Evolutionary conservation across 805 yeast genomes (phyloP), one percentile per base, ranked within the genome.

Genomic region (Saccharomyces jurei): DNA sequence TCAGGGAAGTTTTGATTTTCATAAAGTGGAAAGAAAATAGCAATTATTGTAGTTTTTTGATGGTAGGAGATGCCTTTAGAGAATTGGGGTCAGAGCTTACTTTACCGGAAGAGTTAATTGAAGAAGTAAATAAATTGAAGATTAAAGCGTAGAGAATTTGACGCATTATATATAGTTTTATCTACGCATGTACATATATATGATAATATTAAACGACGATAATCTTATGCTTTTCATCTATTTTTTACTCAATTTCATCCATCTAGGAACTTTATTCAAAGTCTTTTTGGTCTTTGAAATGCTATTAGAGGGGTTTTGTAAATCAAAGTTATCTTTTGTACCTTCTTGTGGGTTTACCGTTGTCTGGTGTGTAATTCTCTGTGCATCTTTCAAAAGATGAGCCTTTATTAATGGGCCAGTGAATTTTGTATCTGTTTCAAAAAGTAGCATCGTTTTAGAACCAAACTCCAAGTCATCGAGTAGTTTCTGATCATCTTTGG

Each of bases 391-490:
- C 36, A 74, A 50, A 13, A 69, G 36, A 6, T 64, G 64, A 1
- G 51, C n/a, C 52, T 70, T 71, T 48, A 75, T 57, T 51, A 60
- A 70, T 1, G 66, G 63, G 0, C 67, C 68, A 2, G 57, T 55
- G 2, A 55, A 53, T 4, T 58, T 50, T 10, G 48, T 28, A 14
- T 48, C 48, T 5, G 65, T 56, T 55, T 72, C 71, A 50, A 79
- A 73, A 6, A 74, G 46, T 13, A 81, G 58, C 44, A 80, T 60
- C 9, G 77, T 79, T 55, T 82, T 77, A 13, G 77, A 60, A 1
- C 80, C 79, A 54, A 83, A 75, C 2, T 69, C 65, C 52, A 74
- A 68, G 49, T 76, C 77, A 0, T 62, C 61, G 1, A 74, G 71
- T 44, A 80, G 63, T 25, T 56, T 58, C 53, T 63, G 63, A 0